A percentile compares a stretch with the other conserved stretches of the same genome.
Evolutionary conservation across 805 yeast species (phyloP).

Genomic region (Scheffersomyces coipomensis): DNA sequence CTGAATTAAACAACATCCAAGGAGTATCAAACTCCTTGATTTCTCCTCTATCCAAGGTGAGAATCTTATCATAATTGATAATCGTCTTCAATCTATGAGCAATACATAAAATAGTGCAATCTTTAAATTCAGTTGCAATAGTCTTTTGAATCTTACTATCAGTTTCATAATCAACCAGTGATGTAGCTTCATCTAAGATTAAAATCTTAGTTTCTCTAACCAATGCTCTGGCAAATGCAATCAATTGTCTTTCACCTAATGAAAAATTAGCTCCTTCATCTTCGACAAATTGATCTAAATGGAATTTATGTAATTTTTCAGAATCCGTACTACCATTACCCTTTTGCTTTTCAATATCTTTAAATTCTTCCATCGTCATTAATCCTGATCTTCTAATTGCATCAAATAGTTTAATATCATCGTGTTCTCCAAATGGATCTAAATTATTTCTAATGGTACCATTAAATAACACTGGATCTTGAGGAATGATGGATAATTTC

Average conservation of each 20-base stretch:
- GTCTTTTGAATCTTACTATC: conserved; percentile 35
- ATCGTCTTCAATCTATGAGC: conserved; percentile 41
- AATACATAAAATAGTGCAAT: conserved; percentile 36
- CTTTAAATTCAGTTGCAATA: conserved; percentile 27
- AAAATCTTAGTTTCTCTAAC: conserved; percentile 35
- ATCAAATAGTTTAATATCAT: conserved; percentile 52
- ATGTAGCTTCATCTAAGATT: conserved; percentile 40
- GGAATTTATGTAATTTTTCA: conserved; percentile 30
- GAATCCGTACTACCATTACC: not conserved
- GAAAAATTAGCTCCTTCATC: conserved; percentile 37
- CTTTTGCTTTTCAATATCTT: conserved; percentile 11
- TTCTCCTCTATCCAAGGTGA: conserved; percentile 33
- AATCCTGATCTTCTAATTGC: conserved; percentile 54
- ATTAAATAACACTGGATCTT: conserved; percentile 61
- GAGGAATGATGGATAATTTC: conserved; percentile 61
- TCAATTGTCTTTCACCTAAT: conserved; percentile 37
- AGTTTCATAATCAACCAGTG: conserved; percentile 39
- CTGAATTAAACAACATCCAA: conserved; percentile 22
- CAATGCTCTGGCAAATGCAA: conserved; percentile 37
- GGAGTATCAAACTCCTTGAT: conserved; percentile 36
- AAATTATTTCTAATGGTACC: conserved; percentile 55
- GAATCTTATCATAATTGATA: conserved; percentile 31
- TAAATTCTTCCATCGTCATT: conserved; percentile 29
- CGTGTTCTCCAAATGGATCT: conserved; percentile 54
- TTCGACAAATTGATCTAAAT: conserved; percentile 34